A percentile compares a stretch with the other conserved stretches of the same genome.
Evolutionary conservation across 495 filamentous ascomycete species (phyloP).

Genomic region (Penicillium chermesinum): DNA sequence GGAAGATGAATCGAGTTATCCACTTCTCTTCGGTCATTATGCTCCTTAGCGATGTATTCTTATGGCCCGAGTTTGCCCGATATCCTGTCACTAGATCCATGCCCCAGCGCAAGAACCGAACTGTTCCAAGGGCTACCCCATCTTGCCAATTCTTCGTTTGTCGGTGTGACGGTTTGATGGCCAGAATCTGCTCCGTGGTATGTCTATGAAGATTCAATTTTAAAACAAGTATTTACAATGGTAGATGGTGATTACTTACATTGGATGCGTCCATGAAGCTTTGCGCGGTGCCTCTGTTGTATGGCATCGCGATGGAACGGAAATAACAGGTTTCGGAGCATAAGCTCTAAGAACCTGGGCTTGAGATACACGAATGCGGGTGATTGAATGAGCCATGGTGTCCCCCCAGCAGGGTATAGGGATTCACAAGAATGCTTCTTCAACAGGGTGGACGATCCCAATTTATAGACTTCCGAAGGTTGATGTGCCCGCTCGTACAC

Average conservation of each 20-base stretch:
- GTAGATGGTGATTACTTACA: neutral
- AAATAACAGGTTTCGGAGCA: too few relatives aligned
- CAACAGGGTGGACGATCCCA: too few relatives aligned
- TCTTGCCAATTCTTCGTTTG: conserved; percentile 63
- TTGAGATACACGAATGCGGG: too few relatives aligned
- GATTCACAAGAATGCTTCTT: too few relatives aligned
- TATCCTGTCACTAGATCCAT: conserved; percentile 70
- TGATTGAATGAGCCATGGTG: too few relatives aligned
- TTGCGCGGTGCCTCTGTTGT: neutral
- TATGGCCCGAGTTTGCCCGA: conserved; percentile 51
- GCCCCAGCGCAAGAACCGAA: conserved; percentile 60
- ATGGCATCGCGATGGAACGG: neutral
- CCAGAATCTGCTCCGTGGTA: conserved; percentile 57
- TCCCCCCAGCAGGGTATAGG: too few relatives aligned
- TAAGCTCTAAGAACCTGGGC: too few relatives aligned
- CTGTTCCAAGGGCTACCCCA: conserved; percentile 55
- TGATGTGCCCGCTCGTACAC: neutral
- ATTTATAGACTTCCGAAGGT: too few relatives aligned
- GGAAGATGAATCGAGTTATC: conserved; percentile 81
- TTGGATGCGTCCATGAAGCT: neutral
- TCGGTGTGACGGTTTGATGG: conserved; percentile 63
- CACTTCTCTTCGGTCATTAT: conserved; percentile 72
- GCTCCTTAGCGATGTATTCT: conserved; percentile 40
- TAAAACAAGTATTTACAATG: neutral
- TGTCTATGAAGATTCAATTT: conserved; percentile 37